Evolutionary conservation across 768 basidiomycete species (phyloP).

Genomic region (Mycena polygramma): DNA sequence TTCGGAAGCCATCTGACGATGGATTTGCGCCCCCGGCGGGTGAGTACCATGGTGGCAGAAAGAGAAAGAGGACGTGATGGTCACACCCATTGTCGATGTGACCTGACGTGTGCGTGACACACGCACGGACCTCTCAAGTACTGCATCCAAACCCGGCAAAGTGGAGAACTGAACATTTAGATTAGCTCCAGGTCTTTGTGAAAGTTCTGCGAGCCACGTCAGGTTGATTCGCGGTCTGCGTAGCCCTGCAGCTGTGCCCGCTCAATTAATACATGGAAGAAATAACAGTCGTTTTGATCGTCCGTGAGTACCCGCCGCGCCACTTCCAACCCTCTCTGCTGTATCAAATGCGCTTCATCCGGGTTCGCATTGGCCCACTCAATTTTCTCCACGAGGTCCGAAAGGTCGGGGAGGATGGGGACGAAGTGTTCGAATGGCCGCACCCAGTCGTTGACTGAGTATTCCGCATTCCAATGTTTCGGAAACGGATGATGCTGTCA

Average conservation of each 20-base stretch:
- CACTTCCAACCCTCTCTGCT: conserved; percentile 3
- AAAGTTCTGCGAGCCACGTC: no score
- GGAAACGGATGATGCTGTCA: neutral
- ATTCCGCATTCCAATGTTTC: conserved; percentile 5
- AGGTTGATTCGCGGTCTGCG: no score
- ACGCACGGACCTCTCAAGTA: no score
- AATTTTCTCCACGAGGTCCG: conserved; percentile 9
- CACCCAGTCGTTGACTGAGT: conserved; percentile 23
- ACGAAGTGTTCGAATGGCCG: conserved; percentile 16
- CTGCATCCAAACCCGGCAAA: no score
- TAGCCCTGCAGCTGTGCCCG: neutral
- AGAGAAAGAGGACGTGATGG: no score
- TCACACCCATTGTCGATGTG: no score
- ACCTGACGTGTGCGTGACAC: no score
- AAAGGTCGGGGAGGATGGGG: conserved; percentile 12
- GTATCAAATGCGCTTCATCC: conserved; percentile 7
- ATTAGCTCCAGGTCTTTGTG: no score
- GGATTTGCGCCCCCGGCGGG: no score
- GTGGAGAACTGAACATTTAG: no score
- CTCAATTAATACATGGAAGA: neutral
- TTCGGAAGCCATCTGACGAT: no score
- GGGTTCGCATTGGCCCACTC: conserved; percentile 7
- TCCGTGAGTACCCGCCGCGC: conserved; percentile 5
- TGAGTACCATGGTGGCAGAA: no score
- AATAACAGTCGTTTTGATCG: conserved; percentile 14